Conservation (phyloP, 176 grass and related monocot species). For the Phyllostachys edulis region DNA sequence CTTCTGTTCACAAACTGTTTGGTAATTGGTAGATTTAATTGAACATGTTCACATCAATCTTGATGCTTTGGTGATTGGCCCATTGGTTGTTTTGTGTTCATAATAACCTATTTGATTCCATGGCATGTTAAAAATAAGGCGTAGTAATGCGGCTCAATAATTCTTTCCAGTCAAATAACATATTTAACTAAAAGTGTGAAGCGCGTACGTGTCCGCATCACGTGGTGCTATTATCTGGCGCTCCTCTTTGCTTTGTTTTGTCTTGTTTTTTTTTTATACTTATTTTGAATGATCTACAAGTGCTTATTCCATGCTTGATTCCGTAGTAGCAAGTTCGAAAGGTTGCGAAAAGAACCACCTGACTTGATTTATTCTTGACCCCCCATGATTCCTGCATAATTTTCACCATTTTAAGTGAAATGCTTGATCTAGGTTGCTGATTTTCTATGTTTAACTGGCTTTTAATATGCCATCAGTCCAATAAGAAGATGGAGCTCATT, state of each 20-base stretch:
- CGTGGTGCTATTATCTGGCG: neutral
- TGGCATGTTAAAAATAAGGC: neutral
- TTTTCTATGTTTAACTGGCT: slow-evolving; percentile 15
- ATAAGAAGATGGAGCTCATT: slow-evolving; percentile 64
- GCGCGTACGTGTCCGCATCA: too few relatives aligned
- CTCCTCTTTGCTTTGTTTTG: neutral
- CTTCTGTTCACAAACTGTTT: neutral
- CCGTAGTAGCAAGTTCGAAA: neutral
- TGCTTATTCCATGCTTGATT: neutral
- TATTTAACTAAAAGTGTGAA: too few relatives aligned
- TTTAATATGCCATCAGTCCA: slow-evolving; percentile 51
- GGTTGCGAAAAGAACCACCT: neutral
- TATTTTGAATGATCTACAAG: neutral
- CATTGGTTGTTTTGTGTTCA: slow-evolving; percentile 1
- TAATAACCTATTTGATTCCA: neutral
- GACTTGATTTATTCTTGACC: neutral
- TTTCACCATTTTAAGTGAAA: slow-evolving; percentile 10
- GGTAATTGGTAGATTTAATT: neutral
- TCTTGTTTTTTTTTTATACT: neutral
- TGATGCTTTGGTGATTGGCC: neutral
- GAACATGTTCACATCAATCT: neutral
- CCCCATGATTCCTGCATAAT: neutral
- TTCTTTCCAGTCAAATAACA: too few relatives aligned
- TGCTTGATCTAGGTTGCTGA: neutral
- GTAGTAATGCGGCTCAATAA: too few relatives aligned